phyloP scores from a whole-genome alignment of 1,284 basidiomycete species.

The Athelia sp. region DNA sequence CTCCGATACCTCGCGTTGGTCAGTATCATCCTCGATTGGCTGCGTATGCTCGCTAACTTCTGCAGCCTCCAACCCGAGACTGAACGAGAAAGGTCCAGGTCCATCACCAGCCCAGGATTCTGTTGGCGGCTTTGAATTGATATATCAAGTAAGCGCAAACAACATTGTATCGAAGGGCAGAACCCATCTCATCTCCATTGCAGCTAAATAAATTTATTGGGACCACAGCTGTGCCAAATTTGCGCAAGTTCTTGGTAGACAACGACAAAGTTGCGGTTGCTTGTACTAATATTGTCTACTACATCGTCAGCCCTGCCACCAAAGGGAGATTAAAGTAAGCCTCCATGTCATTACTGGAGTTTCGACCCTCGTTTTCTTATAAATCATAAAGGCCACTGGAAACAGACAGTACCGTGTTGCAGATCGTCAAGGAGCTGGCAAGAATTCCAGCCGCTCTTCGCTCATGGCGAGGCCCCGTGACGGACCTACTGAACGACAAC shows the following conservation, averaged over 20 bases:
- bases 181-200: conserved; percentile 1
- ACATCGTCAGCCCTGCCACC: conserved; percentile 78
- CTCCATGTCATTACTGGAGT: conserved; percentile 3
- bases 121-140: conserved; percentile 40
- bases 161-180: conserved; percentile 1
- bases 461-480: conserved; percentile 79
- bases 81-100: conserved; percentile 56
- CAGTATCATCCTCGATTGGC: neutral
- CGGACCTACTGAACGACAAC: conserved; percentile 81
- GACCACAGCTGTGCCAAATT: conserved; percentile 63
- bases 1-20: conserved; percentile 54
- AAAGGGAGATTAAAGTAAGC: conserved; percentile 65
- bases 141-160: conserved; percentile 40
- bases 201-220: conserved; percentile 79
- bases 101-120: conserved; percentile 25
- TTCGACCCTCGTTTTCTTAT: too few species aligned
- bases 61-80: conserved; percentile 30
- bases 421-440: conserved; percentile 76
- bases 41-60: conserved; percentile 2
- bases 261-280: conserved; percentile 77
- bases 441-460: conserved; percentile 76
- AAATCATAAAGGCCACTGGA: conserved; percentile 74
- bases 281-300: conserved; percentile 83
- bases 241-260: conserved; percentile 82
- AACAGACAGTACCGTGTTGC: conserved; percentile 59